phyloP scores from a whole-genome alignment of 441 rosid genomes.

The Adansonia gregorii region DNA sequence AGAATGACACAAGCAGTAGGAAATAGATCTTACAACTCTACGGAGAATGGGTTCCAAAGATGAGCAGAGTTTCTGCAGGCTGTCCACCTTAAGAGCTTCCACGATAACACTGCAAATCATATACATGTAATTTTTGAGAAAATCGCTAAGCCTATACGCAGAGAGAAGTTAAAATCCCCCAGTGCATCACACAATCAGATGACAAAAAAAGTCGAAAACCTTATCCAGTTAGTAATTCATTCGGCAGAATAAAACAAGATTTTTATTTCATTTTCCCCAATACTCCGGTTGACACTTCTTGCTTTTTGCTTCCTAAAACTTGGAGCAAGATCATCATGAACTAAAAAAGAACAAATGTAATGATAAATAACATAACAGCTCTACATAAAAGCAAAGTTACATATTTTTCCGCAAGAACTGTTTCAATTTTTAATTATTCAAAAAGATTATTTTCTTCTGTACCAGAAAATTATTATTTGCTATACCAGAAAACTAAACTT shows the following conservation, averaged over 20 bases:
- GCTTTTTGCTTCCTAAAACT: neutral
- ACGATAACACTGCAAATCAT: constrained; percentile 71
- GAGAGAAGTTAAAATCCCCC: neutral
- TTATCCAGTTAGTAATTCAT: neutral
- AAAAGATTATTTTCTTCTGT: neutral
- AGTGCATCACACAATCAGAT: constrained; percentile 2
- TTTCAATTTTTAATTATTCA: neutral
- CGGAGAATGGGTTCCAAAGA: constrained; percentile 87
- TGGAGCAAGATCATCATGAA: constrained; percentile 13
- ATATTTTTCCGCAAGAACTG: neutral
- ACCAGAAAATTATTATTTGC: no score
- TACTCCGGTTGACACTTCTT: neutral
- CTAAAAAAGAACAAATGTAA: neutral
- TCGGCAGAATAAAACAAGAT: neutral
- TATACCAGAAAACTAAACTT: no score
- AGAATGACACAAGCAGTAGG: constrained; percentile 8
- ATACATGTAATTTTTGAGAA: constrained; percentile 19
- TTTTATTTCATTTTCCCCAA: neutral
- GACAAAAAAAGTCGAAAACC: neutral
- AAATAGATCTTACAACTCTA: constrained; percentile 62
- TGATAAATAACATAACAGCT: neutral
- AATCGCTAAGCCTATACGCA: neutral
- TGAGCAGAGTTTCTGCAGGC: constrained; percentile 81
- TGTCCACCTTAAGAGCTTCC: constrained; percentile 83
- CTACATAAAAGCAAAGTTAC: neutral